Evolutionary conservation across 768 basidiomycete genomes (phyloP), one percentile per base, ranked within the genome.

Genomic region (Ephemerocybe angulata): DNA sequence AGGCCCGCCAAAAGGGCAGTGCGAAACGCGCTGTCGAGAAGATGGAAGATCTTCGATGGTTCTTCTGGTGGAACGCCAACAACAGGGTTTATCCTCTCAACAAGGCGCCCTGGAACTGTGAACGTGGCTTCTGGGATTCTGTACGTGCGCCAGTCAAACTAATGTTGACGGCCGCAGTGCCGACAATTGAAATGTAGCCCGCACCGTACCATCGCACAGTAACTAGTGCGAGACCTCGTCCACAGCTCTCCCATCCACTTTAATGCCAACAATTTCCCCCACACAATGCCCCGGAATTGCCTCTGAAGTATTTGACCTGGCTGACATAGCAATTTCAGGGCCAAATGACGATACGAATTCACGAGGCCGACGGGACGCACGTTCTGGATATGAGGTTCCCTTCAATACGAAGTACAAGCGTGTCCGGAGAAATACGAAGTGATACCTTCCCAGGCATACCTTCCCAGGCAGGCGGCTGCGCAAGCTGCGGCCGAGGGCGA

Each of bases 401-500:
- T 98, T 98, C 78, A 99, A 98, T 67, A 96, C 94, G 4, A 97
- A 96, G 69, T 95, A 96, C 71, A 96, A 96, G 70, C 93, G 94
- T 55, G 88, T 96, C 17, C 83, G 94, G 41, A 79, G 94, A 28
- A 95, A 96, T 61, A 96, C 93, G 25, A 97, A 96, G 67, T 90
- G 93, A 17, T 97, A 93, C 64, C 80, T 94, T 51, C 93, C n/a
- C n/a, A n/a, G n/a, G n/a, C n/a, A n/a, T n/a, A n/a, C n/a, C n/a
- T n/a, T n/a, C n/a, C 93, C 3, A 83, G 93, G 21, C 93, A 96
- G 68, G 91, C 90, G 0, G 93, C 93, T 2, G 92, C 93, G 5
- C 90, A 92, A 63, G 93, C 93, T 2, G 93, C 93, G 4, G 93
- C 93, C 0, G 91, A 93, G 60, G 93, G 93, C 21, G 93, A 96